A percentile compares a stretch with the other conserved stretches of the same genome.
phyloP scores from a whole-genome alignment of 2,329 filamentous ascomycete species.

The Calonectria pseudoreteaudii region DNA sequence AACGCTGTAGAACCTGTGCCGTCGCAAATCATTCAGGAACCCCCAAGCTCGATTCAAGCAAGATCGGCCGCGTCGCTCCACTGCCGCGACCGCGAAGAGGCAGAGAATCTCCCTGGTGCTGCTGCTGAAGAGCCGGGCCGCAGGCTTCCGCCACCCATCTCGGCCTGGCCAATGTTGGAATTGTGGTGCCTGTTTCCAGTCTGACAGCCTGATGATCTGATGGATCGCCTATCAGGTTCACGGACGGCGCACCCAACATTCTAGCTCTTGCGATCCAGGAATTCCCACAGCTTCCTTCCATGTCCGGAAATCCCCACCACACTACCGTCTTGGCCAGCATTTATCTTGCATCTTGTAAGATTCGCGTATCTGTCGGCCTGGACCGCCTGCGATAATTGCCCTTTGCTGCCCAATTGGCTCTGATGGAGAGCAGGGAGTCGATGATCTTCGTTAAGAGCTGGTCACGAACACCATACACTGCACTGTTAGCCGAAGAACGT shows the following conservation, averaged over 20 bases:
- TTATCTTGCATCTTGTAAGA: neutral
- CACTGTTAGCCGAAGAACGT: neutral
- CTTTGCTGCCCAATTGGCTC: slow-evolving; percentile 7
- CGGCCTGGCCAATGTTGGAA: slow-evolving; percentile 4
- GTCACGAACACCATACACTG: neutral
- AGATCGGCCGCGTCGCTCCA: neutral
- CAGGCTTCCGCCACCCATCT: neutral
- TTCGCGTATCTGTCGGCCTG: neutral
- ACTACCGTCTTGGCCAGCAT: neutral
- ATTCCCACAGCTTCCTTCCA: neutral
- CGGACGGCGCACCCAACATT: neutral
- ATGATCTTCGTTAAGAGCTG: neutral
- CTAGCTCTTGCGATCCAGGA: neutral
- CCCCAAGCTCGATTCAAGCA: neutral
- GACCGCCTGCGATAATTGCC: neutral
- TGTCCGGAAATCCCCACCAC: neutral
- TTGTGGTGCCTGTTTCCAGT: slow-evolving; percentile 1
- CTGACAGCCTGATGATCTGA: slow-evolving; percentile 6
- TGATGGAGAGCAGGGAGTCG: neutral
- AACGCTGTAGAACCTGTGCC: slow-evolving; percentile 2
- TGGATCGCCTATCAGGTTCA: slow-evolving; percentile 4
- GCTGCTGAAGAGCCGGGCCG: neutral
- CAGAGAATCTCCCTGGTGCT: neutral
- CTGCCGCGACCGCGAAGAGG: neutral
- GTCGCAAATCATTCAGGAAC: slow-evolving; percentile 6